Percentiles rank a stretch among this genome's conserved stretches.
These are phyloP conservation scores for Darksidea phi DNA, from an alignment of 495 filamentous ascomycete genomes.

Conservation along the genomic window DNA sequence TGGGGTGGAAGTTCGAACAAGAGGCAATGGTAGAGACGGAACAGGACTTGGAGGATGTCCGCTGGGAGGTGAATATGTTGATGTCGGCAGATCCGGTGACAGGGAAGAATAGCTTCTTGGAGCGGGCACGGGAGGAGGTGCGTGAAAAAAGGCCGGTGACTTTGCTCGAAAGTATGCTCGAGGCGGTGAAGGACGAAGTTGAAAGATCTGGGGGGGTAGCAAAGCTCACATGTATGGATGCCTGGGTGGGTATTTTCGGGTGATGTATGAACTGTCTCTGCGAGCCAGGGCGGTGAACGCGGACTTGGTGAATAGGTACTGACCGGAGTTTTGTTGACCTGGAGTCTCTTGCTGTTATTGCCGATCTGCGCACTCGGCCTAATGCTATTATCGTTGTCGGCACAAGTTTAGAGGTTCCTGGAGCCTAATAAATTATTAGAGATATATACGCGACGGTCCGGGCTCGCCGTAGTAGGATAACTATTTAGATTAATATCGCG, in stretches of 20 bases:
- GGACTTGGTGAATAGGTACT: background rate
- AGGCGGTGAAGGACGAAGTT: slow-evolving; percentile 2
- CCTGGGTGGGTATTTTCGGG: background rate
- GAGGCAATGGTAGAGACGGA: slow-evolving; percentile 1
- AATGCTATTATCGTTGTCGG: too few species aligned
- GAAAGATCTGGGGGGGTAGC: background rate
- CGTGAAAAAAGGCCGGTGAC: background rate
- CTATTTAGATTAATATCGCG: too few species aligned
- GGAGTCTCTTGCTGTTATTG: too few species aligned
- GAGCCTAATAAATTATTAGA: too few species aligned
- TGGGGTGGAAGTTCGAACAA: slow-evolving; percentile 6
- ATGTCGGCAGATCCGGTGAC: background rate
- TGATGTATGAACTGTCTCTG: background rate
- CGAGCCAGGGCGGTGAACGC: background rate
- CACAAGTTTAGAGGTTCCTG: too few species aligned
- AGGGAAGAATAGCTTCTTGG: background rate
- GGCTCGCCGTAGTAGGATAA: too few species aligned
- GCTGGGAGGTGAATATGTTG: slow-evolving; percentile 21
- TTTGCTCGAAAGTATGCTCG: slow-evolving; percentile 7
- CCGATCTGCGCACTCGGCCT: too few species aligned
- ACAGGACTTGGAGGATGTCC: slow-evolving; percentile 8
- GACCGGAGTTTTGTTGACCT: too few species aligned
- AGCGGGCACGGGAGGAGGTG: background rate
- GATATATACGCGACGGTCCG: too few species aligned
- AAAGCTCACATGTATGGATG: background rate